A percentile compares a stretch with the other conserved stretches of the same genome.
Evolutionary conservation across 116 monocot genomes (phyloP).

Genomic region (Iris pallida): DNA sequence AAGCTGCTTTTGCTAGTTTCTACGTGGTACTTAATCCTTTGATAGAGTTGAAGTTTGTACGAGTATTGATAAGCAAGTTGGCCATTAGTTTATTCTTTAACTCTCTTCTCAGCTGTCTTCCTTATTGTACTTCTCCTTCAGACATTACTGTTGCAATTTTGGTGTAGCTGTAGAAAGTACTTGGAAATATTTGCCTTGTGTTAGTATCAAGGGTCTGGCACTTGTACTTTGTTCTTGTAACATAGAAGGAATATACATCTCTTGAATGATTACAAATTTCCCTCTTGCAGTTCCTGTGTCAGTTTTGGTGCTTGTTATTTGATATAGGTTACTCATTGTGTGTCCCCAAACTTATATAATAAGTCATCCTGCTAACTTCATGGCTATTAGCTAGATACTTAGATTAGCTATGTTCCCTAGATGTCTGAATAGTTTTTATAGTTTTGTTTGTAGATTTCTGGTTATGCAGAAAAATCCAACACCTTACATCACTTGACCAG

Average conservation of each 20-base stretch:
- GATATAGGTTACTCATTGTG: too few relatives aligned
- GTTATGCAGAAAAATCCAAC: too few relatives aligned
- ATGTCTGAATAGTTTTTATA: too few relatives aligned
- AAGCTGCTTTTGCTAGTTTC: neutral
- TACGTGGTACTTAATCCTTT: neutral
- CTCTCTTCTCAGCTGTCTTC: neutral
- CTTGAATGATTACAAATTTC: too few relatives aligned
- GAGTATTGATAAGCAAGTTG: neutral
- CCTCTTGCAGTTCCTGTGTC: too few relatives aligned
- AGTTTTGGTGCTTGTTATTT: too few relatives aligned
- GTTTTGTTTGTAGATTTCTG: too few relatives aligned
- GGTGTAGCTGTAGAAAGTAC: neutral
- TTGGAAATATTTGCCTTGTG: constrained; percentile 2
- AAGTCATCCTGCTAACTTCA: too few relatives aligned
- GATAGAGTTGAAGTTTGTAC: neutral
- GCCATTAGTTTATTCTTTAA: neutral
- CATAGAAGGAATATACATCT: constrained; percentile 10
- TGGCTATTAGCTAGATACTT: too few relatives aligned
- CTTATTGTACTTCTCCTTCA: constrained; percentile 1
- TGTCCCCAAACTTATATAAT: too few relatives aligned
- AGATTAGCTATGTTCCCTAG: too few relatives aligned
- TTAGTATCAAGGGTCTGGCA: constrained; percentile 4
- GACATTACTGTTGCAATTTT: constrained; percentile 1
- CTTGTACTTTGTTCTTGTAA: constrained; percentile 8
- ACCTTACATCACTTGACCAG: too few relatives aligned